Conservation (phyloP, 345 rosid species). For the Dipteronia sinensis region DNA sequence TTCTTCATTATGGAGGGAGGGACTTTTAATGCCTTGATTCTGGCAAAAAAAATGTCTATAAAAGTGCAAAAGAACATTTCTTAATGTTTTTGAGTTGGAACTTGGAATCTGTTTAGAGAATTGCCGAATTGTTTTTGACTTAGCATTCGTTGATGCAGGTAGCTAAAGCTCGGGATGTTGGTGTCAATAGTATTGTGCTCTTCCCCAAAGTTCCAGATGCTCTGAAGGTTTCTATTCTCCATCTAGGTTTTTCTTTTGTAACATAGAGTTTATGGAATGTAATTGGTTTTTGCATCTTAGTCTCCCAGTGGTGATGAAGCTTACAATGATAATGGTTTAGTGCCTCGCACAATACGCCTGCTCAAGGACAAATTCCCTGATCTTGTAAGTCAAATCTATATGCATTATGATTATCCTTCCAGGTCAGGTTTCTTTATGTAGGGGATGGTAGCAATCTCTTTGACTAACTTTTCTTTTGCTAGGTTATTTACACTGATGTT, state of each 20-base stretch:
- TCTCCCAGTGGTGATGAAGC: conserved; percentile 91
- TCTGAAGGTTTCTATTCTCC: conserved; percentile 62
- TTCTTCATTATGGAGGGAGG: background rate
- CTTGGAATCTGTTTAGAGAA: conserved; percentile 1
- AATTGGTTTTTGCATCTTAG: conserved; percentile 36
- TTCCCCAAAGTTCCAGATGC: conserved; percentile 98
- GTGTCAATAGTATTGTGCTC: conserved; percentile 80
- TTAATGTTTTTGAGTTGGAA: background rate
- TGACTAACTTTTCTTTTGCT: conserved; percentile 19
- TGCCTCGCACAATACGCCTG: conserved; percentile 76
- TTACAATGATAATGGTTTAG: conserved; percentile 84
- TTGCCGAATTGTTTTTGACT: background rate
- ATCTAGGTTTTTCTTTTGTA: conserved; percentile 10
- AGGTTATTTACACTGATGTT: conserved; percentile 93
- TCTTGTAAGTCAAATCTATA: conserved; percentile 57
- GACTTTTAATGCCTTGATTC: too few species aligned
- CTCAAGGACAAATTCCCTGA: conserved; percentile 82
- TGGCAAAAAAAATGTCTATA: too few species aligned
- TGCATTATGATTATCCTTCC: background rate
- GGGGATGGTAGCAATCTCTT: conserved; percentile 1
- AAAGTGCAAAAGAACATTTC: background rate
- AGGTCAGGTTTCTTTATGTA: conserved; percentile 1
- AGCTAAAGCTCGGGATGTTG: conserved; percentile 89
- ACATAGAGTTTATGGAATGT: conserved; percentile 4
- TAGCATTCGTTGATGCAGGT: conserved; percentile 53